A percentile compares a stretch with the other conserved stretches of the same genome.
These are phyloP conservation scores for Phytopythium montanum DNA, from an alignment of 352 stramenopile genomes.

Conservation along the genomic window DNA sequence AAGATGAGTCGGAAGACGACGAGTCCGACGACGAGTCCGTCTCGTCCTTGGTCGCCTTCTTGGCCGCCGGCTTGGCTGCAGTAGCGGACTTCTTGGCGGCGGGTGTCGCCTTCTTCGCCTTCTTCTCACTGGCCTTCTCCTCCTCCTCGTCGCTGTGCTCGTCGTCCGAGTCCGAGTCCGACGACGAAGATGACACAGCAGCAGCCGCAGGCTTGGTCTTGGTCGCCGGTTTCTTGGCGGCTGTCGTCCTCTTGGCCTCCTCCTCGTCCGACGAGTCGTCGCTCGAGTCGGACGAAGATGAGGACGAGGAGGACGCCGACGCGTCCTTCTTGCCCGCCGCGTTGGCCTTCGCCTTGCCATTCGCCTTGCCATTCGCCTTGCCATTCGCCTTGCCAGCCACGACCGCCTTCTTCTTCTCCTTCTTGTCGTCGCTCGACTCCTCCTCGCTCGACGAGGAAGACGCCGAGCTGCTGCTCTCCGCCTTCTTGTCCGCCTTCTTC, in stretches of 20 bases:
- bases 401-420: conserved; percentile 16
- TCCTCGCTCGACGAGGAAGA: conserved; percentile 11
- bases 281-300: conserved; percentile 17
- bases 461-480: conserved; percentile 13
- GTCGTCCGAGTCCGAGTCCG: conserved; percentile 45
- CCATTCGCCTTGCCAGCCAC: conserved; percentile 11
- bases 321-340: conserved; percentile 21
- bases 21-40: conserved; percentile 12
- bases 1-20: conserved; percentile 37
- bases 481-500: conserved; percentile 27
- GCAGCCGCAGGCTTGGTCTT: conserved; percentile 20
- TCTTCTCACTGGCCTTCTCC: conserved; percentile 16
- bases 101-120: background rate
- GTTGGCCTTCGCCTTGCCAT: conserved; percentile 12
- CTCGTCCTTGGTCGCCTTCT: conserved; percentile 17
- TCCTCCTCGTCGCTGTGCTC: conserved; percentile 38
- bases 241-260: conserved; percentile 17
- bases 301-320: conserved; percentile 23
- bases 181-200: conserved; percentile 20
- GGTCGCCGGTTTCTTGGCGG: conserved; percentile 20
- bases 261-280: conserved; percentile 38
- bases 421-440: background rate
- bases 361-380: conserved; percentile 11
- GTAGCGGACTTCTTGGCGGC: conserved; percentile 10
- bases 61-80: conserved; percentile 13